Evolutionary conservation across 176 grass and related monocot species (phyloP).

Genomic region (Juncus effusus): DNA sequence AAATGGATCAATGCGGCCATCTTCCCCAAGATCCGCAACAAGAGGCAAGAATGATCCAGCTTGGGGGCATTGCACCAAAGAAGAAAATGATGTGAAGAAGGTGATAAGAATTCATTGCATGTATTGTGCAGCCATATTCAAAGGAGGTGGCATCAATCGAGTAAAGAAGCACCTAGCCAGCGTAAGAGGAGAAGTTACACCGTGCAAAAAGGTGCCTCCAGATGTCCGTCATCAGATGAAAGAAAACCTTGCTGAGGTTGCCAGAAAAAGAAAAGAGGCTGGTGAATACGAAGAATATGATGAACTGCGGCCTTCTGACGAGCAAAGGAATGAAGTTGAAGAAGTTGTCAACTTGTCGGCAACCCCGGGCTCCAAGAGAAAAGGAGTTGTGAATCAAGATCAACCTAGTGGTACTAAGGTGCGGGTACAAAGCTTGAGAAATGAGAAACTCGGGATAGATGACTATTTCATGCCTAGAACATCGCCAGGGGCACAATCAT

Average conservation of each 20-base stretch:
- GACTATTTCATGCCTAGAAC: too few relatives aligned
- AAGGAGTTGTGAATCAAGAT: too few relatives aligned
- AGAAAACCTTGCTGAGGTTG: neutral
- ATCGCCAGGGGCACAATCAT: too few relatives aligned
- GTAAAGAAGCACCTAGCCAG: constrained; percentile 2
- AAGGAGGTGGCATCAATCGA: neutral
- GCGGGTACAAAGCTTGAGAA: too few relatives aligned
- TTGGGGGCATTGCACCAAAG: constrained; percentile 2
- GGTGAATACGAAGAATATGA: too few relatives aligned
- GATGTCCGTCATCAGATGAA: neutral
- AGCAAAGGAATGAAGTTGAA: too few relatives aligned
- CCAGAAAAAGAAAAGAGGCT: too few relatives aligned
- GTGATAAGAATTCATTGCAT: neutral
- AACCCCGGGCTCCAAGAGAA: too few relatives aligned
- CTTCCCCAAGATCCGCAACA: neutral
- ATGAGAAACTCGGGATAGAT: too few relatives aligned
- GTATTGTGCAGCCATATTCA: neutral
- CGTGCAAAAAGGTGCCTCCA: neutral
- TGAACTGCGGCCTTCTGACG: too few relatives aligned
- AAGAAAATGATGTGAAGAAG: neutral
- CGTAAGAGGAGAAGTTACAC: neutral
- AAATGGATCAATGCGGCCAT: neutral
- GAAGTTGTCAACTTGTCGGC: too few relatives aligned
- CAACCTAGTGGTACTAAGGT: too few relatives aligned
- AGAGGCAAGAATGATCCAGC: neutral